Percentiles rank a stretch among this genome's conserved stretches.
Evolutionary conservation across 129 eudicot genomes (phyloP).

Genomic region (Saussurea involucrata): DNA sequence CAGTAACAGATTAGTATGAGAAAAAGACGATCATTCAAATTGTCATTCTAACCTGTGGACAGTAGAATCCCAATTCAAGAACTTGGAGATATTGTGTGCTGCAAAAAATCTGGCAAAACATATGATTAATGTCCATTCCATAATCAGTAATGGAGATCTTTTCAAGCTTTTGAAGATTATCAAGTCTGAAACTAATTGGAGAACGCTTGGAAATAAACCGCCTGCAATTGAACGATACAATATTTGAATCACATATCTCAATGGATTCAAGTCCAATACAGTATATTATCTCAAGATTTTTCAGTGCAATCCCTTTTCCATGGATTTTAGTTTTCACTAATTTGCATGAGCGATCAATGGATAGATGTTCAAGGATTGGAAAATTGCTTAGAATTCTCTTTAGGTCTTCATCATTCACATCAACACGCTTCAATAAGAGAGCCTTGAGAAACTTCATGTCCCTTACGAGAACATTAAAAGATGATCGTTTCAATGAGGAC

Average conservation of each 20-base stretch:
- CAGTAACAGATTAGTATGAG: background rate
- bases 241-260: slow-evolving; percentile 23
- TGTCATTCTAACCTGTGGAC: slow-evolving; percentile 24
- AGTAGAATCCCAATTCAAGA: slow-evolving; percentile 28
- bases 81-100: slow-evolving; percentile 25
- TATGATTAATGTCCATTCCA: slow-evolving; percentile 18
- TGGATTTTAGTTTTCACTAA: slow-evolving; percentile 26
- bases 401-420: slow-evolving; percentile 33
- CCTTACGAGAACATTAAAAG: too few species aligned
- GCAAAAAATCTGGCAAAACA: slow-evolving; percentile 31
- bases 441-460: slow-evolving; percentile 23
- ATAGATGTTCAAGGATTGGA: slow-evolving; percentile 18
- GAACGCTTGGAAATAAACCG: background rate
- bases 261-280: slow-evolving; percentile 20
- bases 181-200: slow-evolving; percentile 7
- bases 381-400: slow-evolving; percentile 16
- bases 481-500: too few species aligned
- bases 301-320: slow-evolving; percentile 23
- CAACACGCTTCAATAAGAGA: slow-evolving; percentile 31
- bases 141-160: slow-evolving; percentile 31
- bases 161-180: slow-evolving; percentile 35
- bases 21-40: background rate
- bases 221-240: slow-evolving; percentile 28
- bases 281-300: slow-evolving; percentile 22
- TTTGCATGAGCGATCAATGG: slow-evolving; percentile 16